Conservation (phyloP, 495 filamentous ascomycete species). For the Parmelia sp. region DNA sequence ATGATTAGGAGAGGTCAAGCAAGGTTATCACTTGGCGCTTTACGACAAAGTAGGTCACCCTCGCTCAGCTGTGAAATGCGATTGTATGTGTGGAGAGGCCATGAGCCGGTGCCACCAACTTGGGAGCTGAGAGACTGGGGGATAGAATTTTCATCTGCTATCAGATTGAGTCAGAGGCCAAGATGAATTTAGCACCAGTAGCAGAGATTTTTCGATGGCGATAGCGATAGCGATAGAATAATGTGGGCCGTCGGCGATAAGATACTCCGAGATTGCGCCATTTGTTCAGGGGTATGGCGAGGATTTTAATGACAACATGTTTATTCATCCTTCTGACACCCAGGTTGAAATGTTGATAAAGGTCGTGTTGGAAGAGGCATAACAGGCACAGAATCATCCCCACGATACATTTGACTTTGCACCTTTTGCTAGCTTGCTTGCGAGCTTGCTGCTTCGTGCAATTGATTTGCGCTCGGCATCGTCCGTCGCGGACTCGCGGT, state of each 20-base stretch:
- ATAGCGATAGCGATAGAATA: neutral
- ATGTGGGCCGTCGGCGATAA: neutral
- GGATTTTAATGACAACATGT: neutral
- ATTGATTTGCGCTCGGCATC: neutral
- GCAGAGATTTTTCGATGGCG: neutral
- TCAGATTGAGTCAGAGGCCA: no score
- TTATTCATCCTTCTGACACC: neutral
- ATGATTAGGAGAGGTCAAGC: no score
- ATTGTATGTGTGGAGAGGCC: no score
- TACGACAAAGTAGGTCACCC: no score
- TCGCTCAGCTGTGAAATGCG: no score
- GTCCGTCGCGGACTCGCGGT: neutral
- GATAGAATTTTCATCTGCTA: no score
- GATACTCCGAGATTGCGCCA: conserved; percentile 1
- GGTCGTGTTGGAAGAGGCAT: neutral
- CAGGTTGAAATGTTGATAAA: no score
- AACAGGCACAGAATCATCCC: neutral
- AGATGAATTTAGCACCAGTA: neutral
- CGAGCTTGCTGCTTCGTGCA: neutral
- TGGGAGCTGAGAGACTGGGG: no score
- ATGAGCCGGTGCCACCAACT: no score
- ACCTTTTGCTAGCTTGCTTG: neutral
- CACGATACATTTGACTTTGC: neutral
- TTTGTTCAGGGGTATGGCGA: neutral
- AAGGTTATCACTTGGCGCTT: no score